Evolutionary conservation across 2,329 filamentous ascomycete genomes (phyloP), one percentile per base, ranked within the genome.

Genomic region (Proliferodiscus dingleyae): DNA sequence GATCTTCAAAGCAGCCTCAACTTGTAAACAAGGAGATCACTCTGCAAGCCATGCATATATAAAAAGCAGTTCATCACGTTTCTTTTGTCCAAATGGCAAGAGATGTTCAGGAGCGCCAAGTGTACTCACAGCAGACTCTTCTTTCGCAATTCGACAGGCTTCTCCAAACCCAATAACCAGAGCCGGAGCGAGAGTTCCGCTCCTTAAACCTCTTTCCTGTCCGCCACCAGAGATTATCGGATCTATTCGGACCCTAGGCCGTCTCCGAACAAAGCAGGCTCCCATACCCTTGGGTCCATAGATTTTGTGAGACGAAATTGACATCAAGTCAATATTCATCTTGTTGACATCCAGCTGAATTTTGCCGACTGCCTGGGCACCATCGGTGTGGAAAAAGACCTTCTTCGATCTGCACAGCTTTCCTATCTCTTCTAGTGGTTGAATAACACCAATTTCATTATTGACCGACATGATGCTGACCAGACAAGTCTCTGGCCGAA

Each of bases 391-490:
- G 80, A 98, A 98, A 70, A 96, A 98, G 36, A 96, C 75, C 73
- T 96, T 96, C 68, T 88, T 93, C 44, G 81, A 78, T 41, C 93
- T 82, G 68, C 93, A 98, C 11, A 98, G 73, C 68, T 85, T 86
- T 61, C 93, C 93, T 64, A 98, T 98, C 70, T 95, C 81, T 59
- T 89, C 87, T 47, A 98, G 71, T 1, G 93, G 93, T 68, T 98
- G 93, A 47, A 98, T 94, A n/a, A 98, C 93, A 62, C 93, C 93
- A 61, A 98, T 97, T 70, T 98, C 93, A 67, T 98, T 98, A 74
- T 98, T 98, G 61, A 98, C 93, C 1, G 93, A 83, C 93, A 98
- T 98, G 68, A 98, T 87, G 64, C 90, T 96, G 67, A 97, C 90
- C 23, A 98, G 72, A 34, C 81, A 83, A 11, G 93, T 98, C 50